phyloP scores from a whole-genome alignment of 2,329 filamentous ascomycete genomes.

The Colletotrichum tamarilloi region DNA sequence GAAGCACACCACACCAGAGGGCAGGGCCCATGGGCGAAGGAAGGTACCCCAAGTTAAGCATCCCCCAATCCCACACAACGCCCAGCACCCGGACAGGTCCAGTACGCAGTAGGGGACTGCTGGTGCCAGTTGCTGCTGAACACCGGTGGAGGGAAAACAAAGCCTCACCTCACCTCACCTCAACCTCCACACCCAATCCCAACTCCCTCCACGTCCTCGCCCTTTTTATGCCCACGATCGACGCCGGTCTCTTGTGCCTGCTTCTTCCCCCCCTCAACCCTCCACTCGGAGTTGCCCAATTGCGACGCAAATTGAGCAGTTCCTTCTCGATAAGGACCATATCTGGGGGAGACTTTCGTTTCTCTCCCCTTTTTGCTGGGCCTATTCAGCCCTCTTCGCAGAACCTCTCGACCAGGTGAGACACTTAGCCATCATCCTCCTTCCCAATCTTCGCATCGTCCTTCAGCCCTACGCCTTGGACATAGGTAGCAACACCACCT shows the following conservation, averaged over 20 bases:
- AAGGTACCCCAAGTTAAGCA: constrained; percentile 17
- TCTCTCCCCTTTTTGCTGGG: constrained; percentile 18
- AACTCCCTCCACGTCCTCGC: constrained; percentile 42
- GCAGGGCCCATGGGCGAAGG: constrained; percentile 1
- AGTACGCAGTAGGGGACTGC: constrained; percentile 1
- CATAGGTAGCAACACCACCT: constrained; percentile 2
- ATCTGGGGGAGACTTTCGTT: constrained; percentile 31
- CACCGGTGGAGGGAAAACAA: constrained; percentile 48
- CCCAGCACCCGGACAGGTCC: neutral
- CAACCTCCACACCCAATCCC: constrained; percentile 45
- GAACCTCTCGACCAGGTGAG: constrained; percentile 32
- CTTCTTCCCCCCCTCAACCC: constrained; percentile 39
- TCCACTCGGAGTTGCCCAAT: constrained; percentile 50
- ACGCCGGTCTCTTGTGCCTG: constrained; percentile 38
- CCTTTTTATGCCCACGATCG: constrained; percentile 40
- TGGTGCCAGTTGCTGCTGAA: constrained; percentile 19
- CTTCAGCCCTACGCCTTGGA: constrained; percentile 13
- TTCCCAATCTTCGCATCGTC: constrained; percentile 21
- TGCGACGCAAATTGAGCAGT: constrained; percentile 48
- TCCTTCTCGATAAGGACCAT: constrained; percentile 20
- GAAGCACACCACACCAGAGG: constrained; percentile 9
- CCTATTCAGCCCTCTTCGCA: constrained; percentile 20
- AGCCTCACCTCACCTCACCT: constrained; percentile 49
- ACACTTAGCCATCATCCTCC: constrained; percentile 28
- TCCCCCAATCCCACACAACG: neutral